Evolutionary conservation across 2,329 filamentous ascomycete genomes (phyloP), one percentile per base, ranked within the genome.

Genomic region (Aspergillus viridinutans): DNA sequence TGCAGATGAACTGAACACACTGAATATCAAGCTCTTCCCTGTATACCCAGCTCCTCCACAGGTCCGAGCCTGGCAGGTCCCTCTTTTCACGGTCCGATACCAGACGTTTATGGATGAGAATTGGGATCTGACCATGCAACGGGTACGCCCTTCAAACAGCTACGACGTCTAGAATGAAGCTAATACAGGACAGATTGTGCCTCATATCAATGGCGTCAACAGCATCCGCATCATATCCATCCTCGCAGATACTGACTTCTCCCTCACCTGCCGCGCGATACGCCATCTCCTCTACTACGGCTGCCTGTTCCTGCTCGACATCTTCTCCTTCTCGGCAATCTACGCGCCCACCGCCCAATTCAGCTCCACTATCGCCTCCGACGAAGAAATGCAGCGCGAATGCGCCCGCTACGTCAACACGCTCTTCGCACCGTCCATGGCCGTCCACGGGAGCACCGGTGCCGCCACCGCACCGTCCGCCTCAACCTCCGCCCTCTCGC

Each of bases 21-120:
- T 97, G 74, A 96, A 97, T 75, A 90, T 97, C 82, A 97, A 97
- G 76, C 84, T 97, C 51, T 97, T 97, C 72, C 92, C 91, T 0
- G 86, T 90, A 49, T 89, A 93, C 67, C 81, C 86, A 1, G 84
- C 86, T 17, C 92, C 92, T 1, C 86, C 90, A 0, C 81, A 86
- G 3, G 88, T 97, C 55, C 87, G 88, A 67, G 85, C 89, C 49
- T 96, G 90, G 88, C 91, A 97, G 69, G 94, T 99, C 2, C 94
- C 94, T 3, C 84, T 99, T 23, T 81, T 85, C 56, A 86, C 85
- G 5, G 83, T 87, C 42, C 75, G 77, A 29, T 80, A 81, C 47
- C 76, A 81, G 55, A 72, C 74, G 14, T 78, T 82, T 53, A 78
- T 80, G 69, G 80, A 82, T 61, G 77, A 79, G 56, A 81, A 81